These are phyloP conservation scores for Spiraea crenata DNA, from an alignment of 331 rosid genomes.

Conservation along the genomic window DNA sequence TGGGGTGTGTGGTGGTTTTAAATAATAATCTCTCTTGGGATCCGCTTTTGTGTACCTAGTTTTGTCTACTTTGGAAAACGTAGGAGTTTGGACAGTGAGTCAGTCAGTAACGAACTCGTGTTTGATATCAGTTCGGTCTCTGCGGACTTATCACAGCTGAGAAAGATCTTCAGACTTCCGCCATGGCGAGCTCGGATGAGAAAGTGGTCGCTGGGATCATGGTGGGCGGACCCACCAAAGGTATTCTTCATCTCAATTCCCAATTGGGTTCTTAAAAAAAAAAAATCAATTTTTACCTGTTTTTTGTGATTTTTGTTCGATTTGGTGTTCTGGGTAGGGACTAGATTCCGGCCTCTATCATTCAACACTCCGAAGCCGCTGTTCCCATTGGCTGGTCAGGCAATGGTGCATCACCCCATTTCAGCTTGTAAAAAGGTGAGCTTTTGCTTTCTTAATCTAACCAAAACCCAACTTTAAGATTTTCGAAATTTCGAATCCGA, in stretches of 20 bases:
- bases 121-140: background rate
- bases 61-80: too few species aligned
- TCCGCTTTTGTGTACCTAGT: background rate
- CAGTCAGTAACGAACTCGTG: background rate
- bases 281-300: background rate
- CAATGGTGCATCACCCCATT: slow-evolving; percentile 96
- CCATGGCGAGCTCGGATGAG: slow-evolving; percentile 61
- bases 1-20: background rate
- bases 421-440: slow-evolving; percentile 90
- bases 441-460: slow-evolving; percentile 14
- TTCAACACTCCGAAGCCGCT: slow-evolving; percentile 95
- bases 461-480: background rate
- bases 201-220: slow-evolving; percentile 91
- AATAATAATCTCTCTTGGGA: slow-evolving; percentile 7
- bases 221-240: slow-evolving; percentile 98
- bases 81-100: background rate
- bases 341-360: slow-evolving; percentile 96
- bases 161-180: slow-evolving; percentile 32
- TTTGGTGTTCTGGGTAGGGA: slow-evolving; percentile 48
- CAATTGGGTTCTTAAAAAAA: background rate
- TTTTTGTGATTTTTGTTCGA: slow-evolving; percentile 3
- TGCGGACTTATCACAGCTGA: background rate
- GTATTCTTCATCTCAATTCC: slow-evolving; percentile 26
- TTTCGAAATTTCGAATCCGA: background rate
- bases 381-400: slow-evolving; percentile 93